phyloP scores from a whole-genome alignment of 371 early-diverging fungal genomes.

The Actinomortierella ambigua region DNA sequence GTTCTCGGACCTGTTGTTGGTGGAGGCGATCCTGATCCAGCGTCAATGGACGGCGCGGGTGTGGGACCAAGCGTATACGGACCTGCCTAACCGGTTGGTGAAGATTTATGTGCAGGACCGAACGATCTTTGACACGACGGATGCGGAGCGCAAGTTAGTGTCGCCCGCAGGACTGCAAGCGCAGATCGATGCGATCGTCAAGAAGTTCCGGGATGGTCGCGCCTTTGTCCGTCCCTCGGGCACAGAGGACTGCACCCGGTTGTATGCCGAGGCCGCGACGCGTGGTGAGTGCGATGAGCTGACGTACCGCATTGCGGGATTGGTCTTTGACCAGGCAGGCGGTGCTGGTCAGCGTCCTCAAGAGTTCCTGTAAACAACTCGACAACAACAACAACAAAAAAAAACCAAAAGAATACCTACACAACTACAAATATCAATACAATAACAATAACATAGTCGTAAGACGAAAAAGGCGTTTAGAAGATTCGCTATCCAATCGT shows the following conservation, averaged over 20 bases:
- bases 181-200: slow-evolving; percentile 83
- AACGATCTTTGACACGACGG: slow-evolving; percentile 89
- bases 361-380: slow-evolving; percentile 46
- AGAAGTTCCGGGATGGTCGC: slow-evolving; percentile 84
- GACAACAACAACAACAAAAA: not conserved
- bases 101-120: slow-evolving; percentile 95
- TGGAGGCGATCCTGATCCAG: slow-evolving; percentile 91
- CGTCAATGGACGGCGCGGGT: slow-evolving; percentile 78
- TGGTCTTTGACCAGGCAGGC: slow-evolving; percentile 92
- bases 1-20: slow-evolving; percentile 95
- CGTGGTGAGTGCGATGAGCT: slow-evolving; percentile 82
- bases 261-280: slow-evolving; percentile 98
- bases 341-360: slow-evolving; percentile 89
- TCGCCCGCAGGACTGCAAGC: slow-evolving; percentile 91
- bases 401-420: no score
- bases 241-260: slow-evolving; percentile 99
- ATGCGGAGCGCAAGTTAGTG: slow-evolving; percentile 93
- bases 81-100: slow-evolving; percentile 91
- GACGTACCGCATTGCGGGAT: slow-evolving; percentile 77
- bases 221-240: slow-evolving; percentile 99
- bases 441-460: no score
- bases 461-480: no score
- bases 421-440: no score
- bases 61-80: slow-evolving; percentile 96
- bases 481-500: no score